Evolutionary conservation across 129 eudicot species (phyloP).

Genomic region (Logfia minima): DNA sequence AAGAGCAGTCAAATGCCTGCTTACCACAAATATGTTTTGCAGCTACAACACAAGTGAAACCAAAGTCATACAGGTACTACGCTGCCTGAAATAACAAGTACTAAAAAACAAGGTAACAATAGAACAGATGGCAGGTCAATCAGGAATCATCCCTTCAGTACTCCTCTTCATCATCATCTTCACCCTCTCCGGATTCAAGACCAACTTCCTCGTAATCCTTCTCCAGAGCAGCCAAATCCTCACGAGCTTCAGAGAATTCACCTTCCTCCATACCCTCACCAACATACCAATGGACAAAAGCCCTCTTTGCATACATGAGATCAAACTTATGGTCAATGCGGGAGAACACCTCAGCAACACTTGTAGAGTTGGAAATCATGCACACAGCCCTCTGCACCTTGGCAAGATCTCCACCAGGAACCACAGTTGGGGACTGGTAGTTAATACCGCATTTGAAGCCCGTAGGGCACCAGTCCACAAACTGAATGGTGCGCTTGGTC

Average conservation of each 20-base stretch:
- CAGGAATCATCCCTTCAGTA: slow-evolving; percentile 11
- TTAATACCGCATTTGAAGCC: slow-evolving; percentile 43
- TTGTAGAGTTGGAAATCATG: slow-evolving; percentile 32
- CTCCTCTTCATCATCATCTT: slow-evolving; percentile 31
- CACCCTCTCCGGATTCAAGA: slow-evolving; percentile 31
- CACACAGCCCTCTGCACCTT: slow-evolving; percentile 45
- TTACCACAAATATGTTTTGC: background rate
- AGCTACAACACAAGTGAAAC: background rate
- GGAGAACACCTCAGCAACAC: slow-evolving; percentile 21
- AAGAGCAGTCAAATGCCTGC: background rate
- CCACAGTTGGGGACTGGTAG: slow-evolving; percentile 43
- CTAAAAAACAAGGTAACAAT: background rate
- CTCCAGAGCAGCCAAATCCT: slow-evolving; percentile 41
- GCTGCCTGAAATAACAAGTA: background rate
- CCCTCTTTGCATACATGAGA: slow-evolving; percentile 34
- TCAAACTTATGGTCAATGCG: slow-evolving; percentile 40
- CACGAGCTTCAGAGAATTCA: slow-evolving; percentile 40
- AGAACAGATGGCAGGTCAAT: background rate
- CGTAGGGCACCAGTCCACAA: slow-evolving; percentile 42
- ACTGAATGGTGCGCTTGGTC: slow-evolving; percentile 39
- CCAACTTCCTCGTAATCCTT: slow-evolving; percentile 46
- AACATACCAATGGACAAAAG: slow-evolving; percentile 42
- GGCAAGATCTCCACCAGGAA: slow-evolving; percentile 42
- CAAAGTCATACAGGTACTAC: background rate
- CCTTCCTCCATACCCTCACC: slow-evolving; percentile 50